These are phyloP conservation scores for Drechslera avenae DNA, from an alignment of 2,329 filamentous ascomycete species.

Conservation along the genomic window DNA sequence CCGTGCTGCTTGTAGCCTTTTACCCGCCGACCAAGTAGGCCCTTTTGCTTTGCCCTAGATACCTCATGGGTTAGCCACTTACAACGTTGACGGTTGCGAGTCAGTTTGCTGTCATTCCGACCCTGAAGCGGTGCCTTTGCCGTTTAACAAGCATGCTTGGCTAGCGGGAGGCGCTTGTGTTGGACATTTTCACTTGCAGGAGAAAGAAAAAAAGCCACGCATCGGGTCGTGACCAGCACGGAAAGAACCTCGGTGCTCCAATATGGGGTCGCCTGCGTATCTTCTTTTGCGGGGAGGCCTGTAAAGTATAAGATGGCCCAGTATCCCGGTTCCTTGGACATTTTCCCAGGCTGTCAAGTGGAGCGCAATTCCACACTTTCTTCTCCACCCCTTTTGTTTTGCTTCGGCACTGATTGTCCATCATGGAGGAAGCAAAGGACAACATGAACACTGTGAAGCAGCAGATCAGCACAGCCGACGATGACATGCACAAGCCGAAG, in stretches of 20 bases:
- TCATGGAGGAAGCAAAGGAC: constrained; percentile 29
- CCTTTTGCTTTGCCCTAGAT: constrained; percentile 3
- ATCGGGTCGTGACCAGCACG: constrained; percentile 18
- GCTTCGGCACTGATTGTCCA: not conserved
- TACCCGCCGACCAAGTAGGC: constrained; percentile 18
- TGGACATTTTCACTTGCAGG: constrained; percentile 9
- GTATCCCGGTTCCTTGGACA: constrained; percentile 16
- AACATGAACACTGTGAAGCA: constrained; percentile 30
- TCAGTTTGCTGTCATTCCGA: constrained; percentile 3
- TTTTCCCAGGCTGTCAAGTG: constrained; percentile 7
- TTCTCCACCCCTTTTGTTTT: constrained; percentile 3
- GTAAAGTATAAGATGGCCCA: constrained; percentile 32
- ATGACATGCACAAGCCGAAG: constrained; percentile 26
- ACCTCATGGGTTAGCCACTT: constrained; percentile 2
- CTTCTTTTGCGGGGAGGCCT: constrained; percentile 32
- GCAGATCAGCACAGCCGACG: constrained; percentile 29
- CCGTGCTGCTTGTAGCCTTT: constrained; percentile 20
- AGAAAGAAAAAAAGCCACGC: constrained; percentile 17
- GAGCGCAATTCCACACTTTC: constrained; percentile 6
- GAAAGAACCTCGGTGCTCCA: constrained; percentile 23
- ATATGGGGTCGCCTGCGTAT: constrained; percentile 10
- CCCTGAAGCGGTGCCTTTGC: constrained; percentile 13
- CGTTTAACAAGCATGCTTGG: constrained; percentile 29
- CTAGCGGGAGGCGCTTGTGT: constrained; percentile 22
- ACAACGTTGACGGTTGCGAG: not conserved